Evolutionary conservation across 2,329 filamentous ascomycete genomes (phyloP), one percentile per base, ranked within the genome.

Genomic region (Ophiostoma ulmi): DNA sequence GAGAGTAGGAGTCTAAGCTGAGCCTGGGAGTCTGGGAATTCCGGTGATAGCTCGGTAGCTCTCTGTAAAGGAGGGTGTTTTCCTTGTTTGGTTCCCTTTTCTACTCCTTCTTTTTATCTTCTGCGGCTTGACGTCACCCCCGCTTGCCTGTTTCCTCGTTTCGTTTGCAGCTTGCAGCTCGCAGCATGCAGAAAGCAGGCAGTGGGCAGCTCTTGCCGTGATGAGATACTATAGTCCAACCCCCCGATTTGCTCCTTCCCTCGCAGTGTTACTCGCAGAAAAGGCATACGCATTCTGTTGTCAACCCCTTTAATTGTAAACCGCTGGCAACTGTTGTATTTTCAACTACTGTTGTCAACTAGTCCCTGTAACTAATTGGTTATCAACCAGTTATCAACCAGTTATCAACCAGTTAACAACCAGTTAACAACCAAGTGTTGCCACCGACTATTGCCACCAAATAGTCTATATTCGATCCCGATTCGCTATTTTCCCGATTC

Each of bases 101-200:
- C n/a, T 13, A 17, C 52, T 31, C 10, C 52, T 22, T 26, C 58
- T 63, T 26, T 26, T 63, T 63, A 63, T 65, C 35, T 39, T 65
- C 63, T 65, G 63, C 63, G 36, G 36, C 63, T 41, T 65, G 36
- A 65, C 63, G 63, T 65, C 63, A 65, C 36, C 63, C 58, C 36
- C 63, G 41, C 63, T 39, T 36, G 58, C 58, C 58, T 63, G 26
- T 58, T 58, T 22, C 22, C 52, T 26, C 22, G 52, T 26, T 58
- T 26, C 52, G 14, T 26, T 11, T n/a, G n/a, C 48, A 55, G 48
- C 20, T 55, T 8, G 44, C 44, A 48, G 17, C 44, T 20, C 14
- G 44, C 17, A 17, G 44, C 14, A 20, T 48, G 17, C 17, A 48
- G 17, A 6, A 48, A 17, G 44, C 55, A 31, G 10, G 55, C 52